Base-by-base conservation (phyloP, 2,329 filamentous ascomycete species). In the Apiospora aurea region DNA sequence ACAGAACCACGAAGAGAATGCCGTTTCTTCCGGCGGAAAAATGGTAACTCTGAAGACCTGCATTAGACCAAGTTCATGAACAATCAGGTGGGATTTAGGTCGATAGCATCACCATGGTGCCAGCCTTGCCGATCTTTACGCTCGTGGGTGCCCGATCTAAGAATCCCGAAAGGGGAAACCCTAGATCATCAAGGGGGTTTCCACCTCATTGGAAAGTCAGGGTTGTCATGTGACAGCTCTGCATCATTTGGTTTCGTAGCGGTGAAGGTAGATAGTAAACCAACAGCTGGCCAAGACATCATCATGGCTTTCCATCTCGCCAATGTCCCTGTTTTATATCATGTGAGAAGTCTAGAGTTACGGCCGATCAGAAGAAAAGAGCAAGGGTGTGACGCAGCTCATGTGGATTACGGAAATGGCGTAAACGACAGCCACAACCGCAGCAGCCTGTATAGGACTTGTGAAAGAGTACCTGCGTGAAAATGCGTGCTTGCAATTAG, bases 381-480 rank as follows among this genome's bases (percentile, higher is more conserved):
- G 29, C 26, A 61, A 61, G 53, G 29, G 7, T 38, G 53, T 38
- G 29, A 26, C 14, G 53, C 3, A 21, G 5, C 21, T 29, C 29
- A 26, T 10, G 16, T 34, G 6, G 29, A 61, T 21, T 26, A 38
- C 29, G 53, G 53, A 38, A 38, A 61, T 38, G 53, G 53, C 53
- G 53, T 61, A 34, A 38, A 14, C 11, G 21, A 8, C 34, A 64
- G 57, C 34, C 57, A 64, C 34, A 64, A 41, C 57, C 57, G 57
- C 57, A 64, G 34, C 26, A 61, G 26, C 18, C 21, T 49, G 14
- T 61, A n/a, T 64, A 34, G 41, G 34, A 64, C 57, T 16, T 64
- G 57, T 41, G 11, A 51, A n/a, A n/a, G 46, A 64, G 57, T 64
- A 64, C 57, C 57, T 64, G 57, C 57, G 57, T 64, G 13, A 41